Percentiles rank a stretch among this genome's conserved stretches.
These are phyloP conservation scores for Arthrobotrys conoides DNA, from an alignment of 2,329 filamentous ascomycete genomes.

Conservation along the genomic window DNA sequence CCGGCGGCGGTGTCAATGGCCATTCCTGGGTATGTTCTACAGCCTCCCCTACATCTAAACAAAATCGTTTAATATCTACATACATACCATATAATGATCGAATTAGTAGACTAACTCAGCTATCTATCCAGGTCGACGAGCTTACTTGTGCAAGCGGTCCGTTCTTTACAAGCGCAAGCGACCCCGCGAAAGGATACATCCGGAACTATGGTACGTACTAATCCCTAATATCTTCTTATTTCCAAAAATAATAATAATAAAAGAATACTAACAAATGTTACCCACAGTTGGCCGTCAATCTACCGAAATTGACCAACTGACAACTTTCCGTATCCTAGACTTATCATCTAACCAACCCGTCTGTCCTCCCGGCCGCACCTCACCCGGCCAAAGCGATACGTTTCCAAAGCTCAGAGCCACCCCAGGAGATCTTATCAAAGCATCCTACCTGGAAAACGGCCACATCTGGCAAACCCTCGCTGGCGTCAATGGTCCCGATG, in stretches of 20 bases:
- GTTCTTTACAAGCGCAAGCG: slow-evolving; percentile 16
- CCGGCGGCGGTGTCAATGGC: slow-evolving; percentile 40
- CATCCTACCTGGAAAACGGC: slow-evolving; percentile 63
- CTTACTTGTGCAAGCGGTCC: slow-evolving; percentile 61
- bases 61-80: too few species aligned
- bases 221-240: slow-evolving; percentile 18
- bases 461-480: slow-evolving; percentile 62
- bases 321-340: slow-evolving; percentile 58
- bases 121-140: slow-evolving; percentile 57
- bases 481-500: slow-evolving; percentile 38
- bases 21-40: slow-evolving; percentile 39
- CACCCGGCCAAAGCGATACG: slow-evolving; percentile 25
- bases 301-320: slow-evolving; percentile 45
- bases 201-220: slow-evolving; percentile 55
- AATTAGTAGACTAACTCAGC: not conserved
- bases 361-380: slow-evolving; percentile 39
- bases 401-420: slow-evolving; percentile 62
- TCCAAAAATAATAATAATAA: too few species aligned
- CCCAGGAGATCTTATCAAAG: slow-evolving; percentile 62
- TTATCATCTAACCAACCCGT: slow-evolving; percentile 51
- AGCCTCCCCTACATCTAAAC: not conserved
- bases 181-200: slow-evolving; percentile 56
- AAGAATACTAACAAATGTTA: too few species aligned
- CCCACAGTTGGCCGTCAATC: slow-evolving; percentile 55
- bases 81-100: not conserved